These are phyloP conservation scores for Pholiota molesta DNA, from an alignment of 768 basidiomycete species.

Conservation along the genomic window DNA sequence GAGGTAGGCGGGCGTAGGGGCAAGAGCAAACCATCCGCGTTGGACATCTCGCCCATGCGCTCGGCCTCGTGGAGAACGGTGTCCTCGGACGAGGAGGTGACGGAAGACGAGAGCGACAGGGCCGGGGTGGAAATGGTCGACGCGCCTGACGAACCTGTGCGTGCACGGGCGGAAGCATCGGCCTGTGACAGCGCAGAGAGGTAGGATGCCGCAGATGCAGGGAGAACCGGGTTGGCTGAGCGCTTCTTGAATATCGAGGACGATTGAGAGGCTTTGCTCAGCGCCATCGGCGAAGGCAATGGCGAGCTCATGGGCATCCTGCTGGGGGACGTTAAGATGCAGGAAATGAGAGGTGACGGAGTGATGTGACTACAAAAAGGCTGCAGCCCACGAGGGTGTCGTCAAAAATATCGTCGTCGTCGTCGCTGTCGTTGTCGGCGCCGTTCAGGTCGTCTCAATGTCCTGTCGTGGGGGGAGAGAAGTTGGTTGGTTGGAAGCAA, in stretches of 20 bases:
- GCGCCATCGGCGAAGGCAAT: constrained; percentile 64
- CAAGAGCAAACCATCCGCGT: constrained; percentile 57
- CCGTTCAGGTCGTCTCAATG: background rate
- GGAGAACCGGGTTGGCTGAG: constrained; percentile 32
- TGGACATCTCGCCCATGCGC: constrained; percentile 29
- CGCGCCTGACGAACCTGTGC: constrained; percentile 37
- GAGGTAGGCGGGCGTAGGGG: constrained; percentile 77
- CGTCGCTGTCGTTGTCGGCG: background rate
- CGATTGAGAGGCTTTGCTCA: constrained; percentile 50
- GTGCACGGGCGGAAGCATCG: constrained; percentile 65
- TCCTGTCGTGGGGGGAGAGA: background rate
- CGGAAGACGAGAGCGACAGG: constrained; percentile 72
- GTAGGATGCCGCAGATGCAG: constrained; percentile 44
- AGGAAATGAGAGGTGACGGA: background rate
- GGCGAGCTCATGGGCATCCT: constrained; percentile 23
- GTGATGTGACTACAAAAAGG: background rate
- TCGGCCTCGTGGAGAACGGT: constrained; percentile 59
- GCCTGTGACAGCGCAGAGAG: constrained; percentile 48
- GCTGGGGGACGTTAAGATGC: background rate
- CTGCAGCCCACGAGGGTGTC: background rate
- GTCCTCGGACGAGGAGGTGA: constrained; percentile 72
- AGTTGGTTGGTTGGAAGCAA: background rate
- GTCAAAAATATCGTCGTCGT: background rate
- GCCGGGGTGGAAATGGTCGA: constrained; percentile 49
- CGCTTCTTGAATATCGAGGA: constrained; percentile 67